Evolutionary conservation across 2,329 filamentous ascomycete species (phyloP), one percentile per base, ranked within the genome.

Genomic region (Neobulgaria alba): DNA sequence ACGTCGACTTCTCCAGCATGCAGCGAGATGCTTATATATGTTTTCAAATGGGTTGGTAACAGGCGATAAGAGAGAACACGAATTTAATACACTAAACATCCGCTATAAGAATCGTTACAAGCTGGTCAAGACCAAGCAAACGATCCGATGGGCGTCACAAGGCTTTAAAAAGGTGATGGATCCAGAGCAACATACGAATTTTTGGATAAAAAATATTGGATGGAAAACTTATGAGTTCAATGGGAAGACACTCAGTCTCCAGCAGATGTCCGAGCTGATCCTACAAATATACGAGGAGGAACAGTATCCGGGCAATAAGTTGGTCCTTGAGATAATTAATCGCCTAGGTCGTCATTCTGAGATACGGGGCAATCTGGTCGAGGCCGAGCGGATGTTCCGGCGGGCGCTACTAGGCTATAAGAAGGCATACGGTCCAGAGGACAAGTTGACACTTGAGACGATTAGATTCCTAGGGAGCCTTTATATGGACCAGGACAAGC

Each of bases 371-470:
- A 53, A 50, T 42, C 43, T 56, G 2, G 43, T 29, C 4, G 52
- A 57, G 36, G 55, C 57, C 7, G 50, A 59, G 47, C 32, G 41
- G 40, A 50, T 53, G 45, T 52, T 44, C 43, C 33, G 35, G 38
- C 38, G 38, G 43, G 49, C 42, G 43, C 33, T 41, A 15, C 32
- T 29, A 36, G 33, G 39, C 34, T 29, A 37, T 15, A 44, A 51
- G 45, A 51, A 45, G 33, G 48, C 46, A 29, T 26, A 29, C 5
- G 46, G 48, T 42, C 14, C 21, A 35, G 43, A 50, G 32, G 21
- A 41, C 16, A 41, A 21, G 16, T 35, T 20, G 33, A 41, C 39
- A 12, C 32, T 41, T 14, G 20, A 31, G 10, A 36, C 32, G 16
- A 23, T 41, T 17, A 31, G 31, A 14, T 30, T 20, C 32, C 32